phyloP scores from a whole-genome alignment of 345 rosid genomes.

The Eucalyptus pauciflora region DNA sequence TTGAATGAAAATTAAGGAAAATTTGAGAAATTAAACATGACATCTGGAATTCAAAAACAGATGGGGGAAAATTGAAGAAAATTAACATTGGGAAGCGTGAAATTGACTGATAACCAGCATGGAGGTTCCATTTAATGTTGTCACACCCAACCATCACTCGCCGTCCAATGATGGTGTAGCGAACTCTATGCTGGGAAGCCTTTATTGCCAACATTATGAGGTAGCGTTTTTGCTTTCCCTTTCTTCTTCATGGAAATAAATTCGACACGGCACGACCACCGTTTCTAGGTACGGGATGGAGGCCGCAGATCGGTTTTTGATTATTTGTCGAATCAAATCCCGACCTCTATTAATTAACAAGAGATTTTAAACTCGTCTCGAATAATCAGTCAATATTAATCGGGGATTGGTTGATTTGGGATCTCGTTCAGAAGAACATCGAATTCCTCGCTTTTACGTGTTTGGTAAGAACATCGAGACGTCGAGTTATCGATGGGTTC shows the following conservation, averaged over 20 bases:
- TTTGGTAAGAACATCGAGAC: not conserved
- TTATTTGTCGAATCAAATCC: not conserved
- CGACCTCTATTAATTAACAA: not conserved
- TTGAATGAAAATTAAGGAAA: not conserved
- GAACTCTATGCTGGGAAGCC: not conserved
- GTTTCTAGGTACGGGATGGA: not conserved
- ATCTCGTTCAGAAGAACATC: not conserved
- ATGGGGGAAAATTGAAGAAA: not conserved
- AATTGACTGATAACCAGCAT: not conserved
- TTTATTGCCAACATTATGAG: not conserved
- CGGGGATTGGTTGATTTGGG: not conserved
- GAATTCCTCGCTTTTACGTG: not conserved
- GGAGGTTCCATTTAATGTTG: not conserved
- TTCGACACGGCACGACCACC: not conserved
- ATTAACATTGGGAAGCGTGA: not conserved
- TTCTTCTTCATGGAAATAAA: not conserved
- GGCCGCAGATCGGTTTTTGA: not conserved
- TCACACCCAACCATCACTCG: not conserved
- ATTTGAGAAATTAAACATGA: not conserved
- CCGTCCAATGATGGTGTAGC: not conserved
- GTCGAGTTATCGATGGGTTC: not conserved
- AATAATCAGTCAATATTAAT: not conserved
- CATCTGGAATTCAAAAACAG: not conserved
- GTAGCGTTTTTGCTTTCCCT: not conserved
- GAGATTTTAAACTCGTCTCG: not conserved